Evolutionary conservation across 179 eudicot genomes (phyloP).

Genomic region (Corrigiola litoralis): DNA sequence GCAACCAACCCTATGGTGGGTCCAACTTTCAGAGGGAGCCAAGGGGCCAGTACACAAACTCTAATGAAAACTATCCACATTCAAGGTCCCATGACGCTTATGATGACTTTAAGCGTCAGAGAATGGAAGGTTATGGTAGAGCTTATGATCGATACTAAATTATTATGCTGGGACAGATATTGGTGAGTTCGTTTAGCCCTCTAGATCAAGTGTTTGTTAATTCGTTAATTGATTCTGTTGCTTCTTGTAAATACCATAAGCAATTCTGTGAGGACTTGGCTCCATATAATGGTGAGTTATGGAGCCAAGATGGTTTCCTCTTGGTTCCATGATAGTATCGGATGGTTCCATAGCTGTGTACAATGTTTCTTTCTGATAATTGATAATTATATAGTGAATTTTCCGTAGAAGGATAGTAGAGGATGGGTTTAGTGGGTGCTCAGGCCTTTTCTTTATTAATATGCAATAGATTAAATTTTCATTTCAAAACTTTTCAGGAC

Average conservation of each 20-base stretch:
- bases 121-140: slow-evolving; percentile 72
- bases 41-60: slow-evolving; percentile 52
- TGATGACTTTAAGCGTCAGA: slow-evolving; percentile 62
- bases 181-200: slow-evolving; percentile 46
- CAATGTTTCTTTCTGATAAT: slow-evolving; percentile 6
- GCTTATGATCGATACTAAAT: slow-evolving; percentile 66
- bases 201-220: slow-evolving; percentile 2
- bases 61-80: slow-evolving; percentile 46
- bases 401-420: slow-evolving; percentile 4
- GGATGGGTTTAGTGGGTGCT: slow-evolving; percentile 14
- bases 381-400: slow-evolving; percentile 2
- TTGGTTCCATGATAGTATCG: slow-evolving; percentile 1
- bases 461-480: slow-evolving; percentile 32
- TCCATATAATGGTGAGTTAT: slow-evolving; percentile 10
- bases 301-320: slow-evolving; percentile 1
- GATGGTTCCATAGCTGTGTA: slow-evolving; percentile 5
- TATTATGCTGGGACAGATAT: slow-evolving; percentile 14
- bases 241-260: neutral
- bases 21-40: slow-evolving; percentile 50
- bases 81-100: slow-evolving; percentile 59
- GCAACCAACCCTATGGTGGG: slow-evolving; percentile 42
- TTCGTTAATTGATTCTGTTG: neutral
- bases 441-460: neutral
- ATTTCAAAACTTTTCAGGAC: slow-evolving; percentile 58
- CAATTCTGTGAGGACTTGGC: slow-evolving; percentile 11